Evolutionary conservation across 2,329 filamentous ascomycete species (phyloP).

Genomic region (Dryadomyces sulphureus): DNA sequence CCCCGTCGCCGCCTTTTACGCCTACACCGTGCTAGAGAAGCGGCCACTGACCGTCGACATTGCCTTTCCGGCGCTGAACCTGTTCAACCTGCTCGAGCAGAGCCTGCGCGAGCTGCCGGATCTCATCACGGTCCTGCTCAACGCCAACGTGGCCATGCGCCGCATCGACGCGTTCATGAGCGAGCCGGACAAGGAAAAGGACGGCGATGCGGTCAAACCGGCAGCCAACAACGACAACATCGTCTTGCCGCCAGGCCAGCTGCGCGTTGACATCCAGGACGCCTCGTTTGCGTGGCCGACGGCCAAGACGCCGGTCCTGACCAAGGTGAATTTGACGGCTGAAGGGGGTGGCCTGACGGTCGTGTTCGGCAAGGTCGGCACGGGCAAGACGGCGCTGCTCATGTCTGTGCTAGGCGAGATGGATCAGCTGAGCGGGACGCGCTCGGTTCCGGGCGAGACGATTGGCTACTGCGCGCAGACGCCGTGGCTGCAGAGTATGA

Average conservation of each 20-base stretch:
- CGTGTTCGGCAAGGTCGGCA: conserved; percentile 43
- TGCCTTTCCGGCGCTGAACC: conserved; percentile 71
- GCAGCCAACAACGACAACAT: conserved; percentile 1
- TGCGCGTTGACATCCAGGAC: conserved; percentile 38
- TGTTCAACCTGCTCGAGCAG: conserved; percentile 62
- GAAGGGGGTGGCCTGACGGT: conserved; percentile 38
- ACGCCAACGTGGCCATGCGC: conserved; percentile 67
- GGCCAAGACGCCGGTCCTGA: conserved; percentile 35
- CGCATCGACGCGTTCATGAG: conserved; percentile 78
- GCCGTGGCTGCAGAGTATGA: conserved; percentile 52
- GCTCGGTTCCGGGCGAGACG: conserved; percentile 31
- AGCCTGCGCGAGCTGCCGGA: conserved; percentile 62
- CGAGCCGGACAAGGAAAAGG: conserved; percentile 60
- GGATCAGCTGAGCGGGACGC: conserved; percentile 44
- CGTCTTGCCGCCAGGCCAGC: conserved; percentile 9
- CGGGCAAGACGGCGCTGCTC: conserved; percentile 46
- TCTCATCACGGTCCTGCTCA: conserved; percentile 62
- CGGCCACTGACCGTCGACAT: conserved; percentile 60
- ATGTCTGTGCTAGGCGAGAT: conserved; percentile 47
- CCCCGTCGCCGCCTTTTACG: conserved; percentile 66
- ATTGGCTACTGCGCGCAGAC: conserved; percentile 44
- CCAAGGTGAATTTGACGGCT: conserved; percentile 25
- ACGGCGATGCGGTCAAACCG: conserved; percentile 13
- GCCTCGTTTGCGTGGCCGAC: conserved; percentile 75
- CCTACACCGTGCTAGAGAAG: conserved; percentile 60